These are phyloP conservation scores for Ilyonectria mors-panacis DNA, from an alignment of 2,329 filamentous ascomycete species.

Conservation along the genomic window DNA sequence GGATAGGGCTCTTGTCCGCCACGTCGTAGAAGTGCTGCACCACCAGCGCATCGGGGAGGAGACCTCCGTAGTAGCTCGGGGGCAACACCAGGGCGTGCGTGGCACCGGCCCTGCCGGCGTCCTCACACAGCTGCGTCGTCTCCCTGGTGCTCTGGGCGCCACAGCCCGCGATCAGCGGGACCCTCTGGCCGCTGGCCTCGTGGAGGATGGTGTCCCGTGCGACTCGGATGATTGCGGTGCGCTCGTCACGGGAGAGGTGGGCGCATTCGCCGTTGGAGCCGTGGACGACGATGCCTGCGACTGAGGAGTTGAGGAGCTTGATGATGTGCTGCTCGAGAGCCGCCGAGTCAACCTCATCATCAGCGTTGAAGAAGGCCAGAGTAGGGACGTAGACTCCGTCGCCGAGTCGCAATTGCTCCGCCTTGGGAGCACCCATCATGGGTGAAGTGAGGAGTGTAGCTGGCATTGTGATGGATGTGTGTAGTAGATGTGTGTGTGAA, in stretches of 20 bases:
- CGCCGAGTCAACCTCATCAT: constrained; percentile 52
- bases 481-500: neutral
- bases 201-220: constrained; percentile 55
- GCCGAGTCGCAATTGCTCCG: constrained; percentile 42
- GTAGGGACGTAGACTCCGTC: constrained; percentile 57
- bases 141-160: constrained; percentile 83
- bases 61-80: constrained; percentile 81
- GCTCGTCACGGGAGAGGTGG: constrained; percentile 80
- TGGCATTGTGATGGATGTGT: constrained; percentile 37
- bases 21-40: constrained; percentile 75
- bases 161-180: constrained; percentile 79
- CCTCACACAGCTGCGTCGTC: constrained; percentile 78
- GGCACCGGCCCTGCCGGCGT: constrained; percentile 79
- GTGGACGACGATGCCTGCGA: constrained; percentile 83
- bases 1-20: constrained; percentile 71
- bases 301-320: constrained; percentile 73
- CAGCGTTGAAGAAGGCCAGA: constrained; percentile 54
- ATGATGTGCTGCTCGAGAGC: constrained; percentile 54
- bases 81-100: constrained; percentile 84
- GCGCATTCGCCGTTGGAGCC: constrained; percentile 90
- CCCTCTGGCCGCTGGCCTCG: constrained; percentile 37
- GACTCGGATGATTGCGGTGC: constrained; percentile 76
- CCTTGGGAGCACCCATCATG: constrained; percentile 47
- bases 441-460: constrained; percentile 43
- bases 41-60: constrained; percentile 68